A percentile compares a stretch with the other conserved stretches of the same genome.
phyloP scores from a whole-genome alignment of 768 basidiomycete genomes.

The Rhizopogon roseolus region DNA sequence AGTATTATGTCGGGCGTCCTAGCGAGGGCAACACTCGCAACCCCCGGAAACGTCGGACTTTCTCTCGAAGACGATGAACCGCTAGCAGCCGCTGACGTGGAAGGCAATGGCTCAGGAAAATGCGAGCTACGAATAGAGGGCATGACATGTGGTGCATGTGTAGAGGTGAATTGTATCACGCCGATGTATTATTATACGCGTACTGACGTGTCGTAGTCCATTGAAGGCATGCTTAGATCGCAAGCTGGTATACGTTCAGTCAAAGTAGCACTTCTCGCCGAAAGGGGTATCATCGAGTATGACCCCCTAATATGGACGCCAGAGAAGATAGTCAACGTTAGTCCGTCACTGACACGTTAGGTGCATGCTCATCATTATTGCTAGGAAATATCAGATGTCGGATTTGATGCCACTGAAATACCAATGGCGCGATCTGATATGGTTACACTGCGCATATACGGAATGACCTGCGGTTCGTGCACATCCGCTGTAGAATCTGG shows the following conservation, averaged over 20 bases:
- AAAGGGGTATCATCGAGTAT: constrained; percentile 88
- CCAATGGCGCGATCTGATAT: constrained; percentile 60
- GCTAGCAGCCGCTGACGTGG: constrained; percentile 20
- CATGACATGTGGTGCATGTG: constrained; percentile 89
- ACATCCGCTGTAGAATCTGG: constrained; percentile 71
- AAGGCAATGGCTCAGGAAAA: constrained; percentile 33
- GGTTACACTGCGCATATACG: constrained; percentile 76
- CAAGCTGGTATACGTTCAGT: constrained; percentile 89
- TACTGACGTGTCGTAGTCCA: constrained; percentile 44
- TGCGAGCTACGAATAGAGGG: constrained; percentile 83
- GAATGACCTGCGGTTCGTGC: constrained; percentile 88
- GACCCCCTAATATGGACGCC: constrained; percentile 78
- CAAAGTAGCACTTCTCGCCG: constrained; percentile 96
- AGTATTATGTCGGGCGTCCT: constrained; percentile 1
- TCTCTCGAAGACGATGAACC: constrained; percentile 16
- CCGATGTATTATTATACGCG: background rate
- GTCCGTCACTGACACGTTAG: background rate
- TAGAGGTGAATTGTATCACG: constrained; percentile 55
- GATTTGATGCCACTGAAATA: constrained; percentile 83
- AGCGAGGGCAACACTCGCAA: constrained; percentile 3
- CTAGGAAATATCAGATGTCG: constrained; percentile 90
- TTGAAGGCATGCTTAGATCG: constrained; percentile 75
- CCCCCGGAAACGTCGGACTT: constrained; percentile 10
- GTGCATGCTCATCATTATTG: constrained; percentile 4
- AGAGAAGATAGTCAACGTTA: constrained; percentile 72